Evolutionary conservation across 1,284 basidiomycete genomes (phyloP).

Genomic region (Stereum hirsutum): DNA sequence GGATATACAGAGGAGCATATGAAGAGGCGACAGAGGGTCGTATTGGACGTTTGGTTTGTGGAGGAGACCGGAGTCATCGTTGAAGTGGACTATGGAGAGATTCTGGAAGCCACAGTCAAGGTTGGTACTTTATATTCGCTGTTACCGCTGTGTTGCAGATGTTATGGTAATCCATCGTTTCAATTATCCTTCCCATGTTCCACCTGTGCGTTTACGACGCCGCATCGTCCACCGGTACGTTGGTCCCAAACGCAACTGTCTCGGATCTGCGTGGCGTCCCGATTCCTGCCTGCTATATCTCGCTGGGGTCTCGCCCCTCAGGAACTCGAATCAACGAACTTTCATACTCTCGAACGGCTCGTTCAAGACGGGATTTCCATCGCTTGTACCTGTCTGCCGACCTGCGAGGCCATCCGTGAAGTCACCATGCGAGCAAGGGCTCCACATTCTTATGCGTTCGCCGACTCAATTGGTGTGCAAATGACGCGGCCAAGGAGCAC

Average conservation of each 20-base stretch:
- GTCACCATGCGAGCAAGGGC: constrained; percentile 7
- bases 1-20: too few relatives aligned
- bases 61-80: constrained; percentile 3
- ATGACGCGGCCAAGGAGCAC: constrained; percentile 5
- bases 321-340: constrained; percentile 6
- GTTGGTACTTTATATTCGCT: constrained; percentile 2
- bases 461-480: constrained; percentile 7
- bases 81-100: constrained; percentile 8
- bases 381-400: constrained; percentile 6
- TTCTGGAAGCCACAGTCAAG: constrained; percentile 8
- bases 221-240: too few relatives aligned
- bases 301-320: background rate
- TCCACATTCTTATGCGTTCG: constrained; percentile 1
- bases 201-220: too few relatives aligned
- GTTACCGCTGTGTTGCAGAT: background rate
- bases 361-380: constrained; percentile 8
- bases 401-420: constrained; percentile 5
- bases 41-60: constrained; percentile 9
- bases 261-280: background rate
- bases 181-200: too few relatives aligned
- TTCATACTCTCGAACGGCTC: constrained; percentile 8
- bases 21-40: constrained; percentile 6
- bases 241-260: too few relatives aligned
- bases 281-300: background rate
- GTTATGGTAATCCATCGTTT: too few relatives aligned